Evolutionary conservation across 2,329 filamentous ascomycete genomes (phyloP), one percentile per base, ranked within the genome.

Genomic region (Sporothrix curviconia): DNA sequence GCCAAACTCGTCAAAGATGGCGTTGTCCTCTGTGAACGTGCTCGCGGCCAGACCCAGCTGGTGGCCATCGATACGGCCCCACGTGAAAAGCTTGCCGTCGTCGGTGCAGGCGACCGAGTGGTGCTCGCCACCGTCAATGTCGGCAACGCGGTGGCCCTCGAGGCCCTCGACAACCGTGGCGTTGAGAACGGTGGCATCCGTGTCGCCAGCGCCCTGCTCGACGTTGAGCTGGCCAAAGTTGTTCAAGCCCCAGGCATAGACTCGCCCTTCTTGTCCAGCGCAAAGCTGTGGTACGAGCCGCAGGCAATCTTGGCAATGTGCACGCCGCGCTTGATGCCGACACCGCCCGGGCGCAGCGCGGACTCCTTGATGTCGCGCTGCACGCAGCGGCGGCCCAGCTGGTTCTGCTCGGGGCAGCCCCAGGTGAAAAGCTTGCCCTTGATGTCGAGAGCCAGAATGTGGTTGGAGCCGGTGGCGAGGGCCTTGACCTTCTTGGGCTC

Each of bases 181-280:
- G 63, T 82, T 81, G n/a, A 87, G 78, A 52, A 95, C 80, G 60
- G 86, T 83, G 34, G 86, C 86, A 63, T 87, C 84, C 54, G 87
- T 83, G 58, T 86, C 81, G 32, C 85, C 86, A 14, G 81, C 84
- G 55, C 79, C 77, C 43, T 82, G 78, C 15, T 77, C 75, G 59
- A 69, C 64, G 59, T 87, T 90, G 15, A 88, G 89, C 74, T 95
- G 86, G 61, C 86, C 88, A 70, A 89, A 95, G 72, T 88, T 91
- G 78, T 95, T 95, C 30, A 92, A 76, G 24, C 91, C 90, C 90
- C 90, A 95, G 0, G 85, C 82, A 72, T 84, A 94, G 32, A 92
- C 86, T 81, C 78, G 39, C 85, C 88, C 14, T 82, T 79, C 58
- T 81, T 79, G 70, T 87, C 83, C 47, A 95, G 77, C 17, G 89